Percentiles rank a stretch among this genome's conserved stretches.
Evolutionary conservation across 306 rosid species (phyloP).

Genomic region (Ochetophila trinervis): DNA sequence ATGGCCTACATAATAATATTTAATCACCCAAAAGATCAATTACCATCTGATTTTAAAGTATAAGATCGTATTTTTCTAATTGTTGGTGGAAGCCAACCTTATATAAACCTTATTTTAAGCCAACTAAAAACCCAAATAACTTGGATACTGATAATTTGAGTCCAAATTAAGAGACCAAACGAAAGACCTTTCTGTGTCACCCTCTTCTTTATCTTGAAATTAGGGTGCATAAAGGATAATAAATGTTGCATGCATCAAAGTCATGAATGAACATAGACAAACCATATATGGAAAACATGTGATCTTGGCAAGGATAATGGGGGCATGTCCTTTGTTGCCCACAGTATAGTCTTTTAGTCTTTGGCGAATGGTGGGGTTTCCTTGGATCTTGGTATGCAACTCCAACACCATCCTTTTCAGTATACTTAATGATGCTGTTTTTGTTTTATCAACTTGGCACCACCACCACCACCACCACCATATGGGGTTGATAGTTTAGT

Average conservation of each 20-base stretch:
- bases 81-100: slow-evolving; percentile 50
- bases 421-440: slow-evolving; percentile 33
- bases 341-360: background rate
- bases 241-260: slow-evolving; percentile 30
- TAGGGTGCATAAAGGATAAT: slow-evolving; percentile 43
- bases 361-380: slow-evolving; percentile 41
- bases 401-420: slow-evolving; percentile 40
- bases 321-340: slow-evolving; percentile 39
- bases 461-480: too few relatives aligned
- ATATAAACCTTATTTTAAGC: slow-evolving; percentile 19
- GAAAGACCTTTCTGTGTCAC: slow-evolving; percentile 35
- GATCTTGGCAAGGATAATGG: slow-evolving; percentile 45
- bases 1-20: slow-evolving; percentile 43
- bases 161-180: slow-evolving; percentile 50
- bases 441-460: slow-evolving; percentile 25
- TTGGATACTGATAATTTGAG: slow-evolving; percentile 33
- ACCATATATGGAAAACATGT: slow-evolving; percentile 46
- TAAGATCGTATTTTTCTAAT: slow-evolving; percentile 49
- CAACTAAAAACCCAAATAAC: slow-evolving; percentile 23
- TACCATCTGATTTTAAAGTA: slow-evolving; percentile 44
- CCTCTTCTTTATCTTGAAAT: slow-evolving; percentile 16
- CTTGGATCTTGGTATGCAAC: slow-evolving; percentile 32
- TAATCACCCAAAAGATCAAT: slow-evolving; percentile 33
- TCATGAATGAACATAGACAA: slow-evolving; percentile 35
- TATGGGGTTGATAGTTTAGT: too few relatives aligned